Percentiles rank a stretch among this genome's conserved stretches.
phyloP scores from a whole-genome alignment of 495 filamentous ascomycete species.

The Aspergillus affinis region DNA sequence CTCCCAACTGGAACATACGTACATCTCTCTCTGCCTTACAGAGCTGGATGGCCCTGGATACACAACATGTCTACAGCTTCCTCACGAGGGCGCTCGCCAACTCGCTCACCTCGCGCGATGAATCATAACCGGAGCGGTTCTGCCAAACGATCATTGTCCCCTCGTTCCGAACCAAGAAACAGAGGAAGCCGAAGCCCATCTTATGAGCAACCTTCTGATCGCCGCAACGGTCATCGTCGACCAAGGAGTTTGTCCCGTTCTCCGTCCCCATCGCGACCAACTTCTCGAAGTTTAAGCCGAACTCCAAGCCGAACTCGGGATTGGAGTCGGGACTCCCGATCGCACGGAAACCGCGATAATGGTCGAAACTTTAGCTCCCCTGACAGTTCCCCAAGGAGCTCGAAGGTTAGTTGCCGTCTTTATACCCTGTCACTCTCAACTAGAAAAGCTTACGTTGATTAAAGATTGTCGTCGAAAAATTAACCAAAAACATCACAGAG shows the following conservation, averaged over 20 bases:
- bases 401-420: constrained; percentile 48
- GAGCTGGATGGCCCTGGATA: background rate
- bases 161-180: constrained; percentile 41
- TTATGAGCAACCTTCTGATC: constrained; percentile 26
- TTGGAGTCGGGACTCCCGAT: constrained; percentile 36
- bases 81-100: constrained; percentile 25
- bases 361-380: constrained; percentile 49
- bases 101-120: constrained; percentile 17
- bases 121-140: constrained; percentile 30
- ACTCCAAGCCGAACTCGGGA: constrained; percentile 31
- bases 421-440: background rate
- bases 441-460: constrained; percentile 7
- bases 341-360: constrained; percentile 45
- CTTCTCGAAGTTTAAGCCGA: constrained; percentile 42
- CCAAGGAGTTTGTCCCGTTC: constrained; percentile 47
- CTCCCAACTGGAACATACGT: too few species aligned
- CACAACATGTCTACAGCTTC: constrained; percentile 27
- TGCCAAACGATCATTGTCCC: constrained; percentile 49
- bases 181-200: constrained; percentile 36
- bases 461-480: constrained; percentile 92
- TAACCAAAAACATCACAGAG: constrained; percentile 93
- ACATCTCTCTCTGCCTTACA: background rate
- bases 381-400: constrained; percentile 49
- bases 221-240: constrained; percentile 38
- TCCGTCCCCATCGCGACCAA: constrained; percentile 30